Evolutionary conservation across 2,329 filamentous ascomycete species (phyloP).

Genomic region (Aspergillus ochraceus): DNA sequence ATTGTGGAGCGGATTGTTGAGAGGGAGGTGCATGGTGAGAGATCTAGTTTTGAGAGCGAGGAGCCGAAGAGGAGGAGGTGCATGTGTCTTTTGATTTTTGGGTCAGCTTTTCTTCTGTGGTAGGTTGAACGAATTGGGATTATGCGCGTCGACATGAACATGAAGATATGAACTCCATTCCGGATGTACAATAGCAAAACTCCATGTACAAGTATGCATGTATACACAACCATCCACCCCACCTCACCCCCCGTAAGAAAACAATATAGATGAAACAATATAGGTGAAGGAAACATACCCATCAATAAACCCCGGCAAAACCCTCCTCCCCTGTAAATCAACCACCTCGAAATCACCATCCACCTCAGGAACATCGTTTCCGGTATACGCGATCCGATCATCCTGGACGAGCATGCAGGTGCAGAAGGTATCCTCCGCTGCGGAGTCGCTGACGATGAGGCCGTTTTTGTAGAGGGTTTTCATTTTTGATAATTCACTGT

Average conservation of each 20-base stretch:
- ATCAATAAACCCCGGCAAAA: conserved; percentile 52
- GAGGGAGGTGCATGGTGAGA: conserved; percentile 42
- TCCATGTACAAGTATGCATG: background rate
- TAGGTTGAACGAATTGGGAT: no score
- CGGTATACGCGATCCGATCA: conserved; percentile 44
- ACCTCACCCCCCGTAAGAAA: no score
- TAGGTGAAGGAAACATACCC: no score
- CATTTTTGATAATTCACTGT: conserved; percentile 2
- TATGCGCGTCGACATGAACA: no score
- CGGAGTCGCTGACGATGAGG: conserved; percentile 8
- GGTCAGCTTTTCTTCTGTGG: conserved; percentile 4
- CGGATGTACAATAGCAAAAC: background rate
- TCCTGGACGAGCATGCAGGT: conserved; percentile 38
- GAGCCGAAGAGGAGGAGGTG: conserved; percentile 50
- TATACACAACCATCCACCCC: background rate
- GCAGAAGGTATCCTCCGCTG: background rate
- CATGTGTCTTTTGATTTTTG: conserved; percentile 17
- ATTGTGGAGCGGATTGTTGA: conserved; percentile 46
- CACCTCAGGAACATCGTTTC: conserved; percentile 28
- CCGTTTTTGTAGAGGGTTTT: conserved; percentile 20
- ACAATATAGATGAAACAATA: no score
- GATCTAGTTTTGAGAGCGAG: conserved; percentile 46
- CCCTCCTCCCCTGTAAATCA: conserved; percentile 38
- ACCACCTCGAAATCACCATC: conserved; percentile 17
- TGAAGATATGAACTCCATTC: background rate